These are phyloP conservation scores for Aspergillus fructus DNA, from an alignment of 2,329 filamentous ascomycete species.

Conservation along the genomic window DNA sequence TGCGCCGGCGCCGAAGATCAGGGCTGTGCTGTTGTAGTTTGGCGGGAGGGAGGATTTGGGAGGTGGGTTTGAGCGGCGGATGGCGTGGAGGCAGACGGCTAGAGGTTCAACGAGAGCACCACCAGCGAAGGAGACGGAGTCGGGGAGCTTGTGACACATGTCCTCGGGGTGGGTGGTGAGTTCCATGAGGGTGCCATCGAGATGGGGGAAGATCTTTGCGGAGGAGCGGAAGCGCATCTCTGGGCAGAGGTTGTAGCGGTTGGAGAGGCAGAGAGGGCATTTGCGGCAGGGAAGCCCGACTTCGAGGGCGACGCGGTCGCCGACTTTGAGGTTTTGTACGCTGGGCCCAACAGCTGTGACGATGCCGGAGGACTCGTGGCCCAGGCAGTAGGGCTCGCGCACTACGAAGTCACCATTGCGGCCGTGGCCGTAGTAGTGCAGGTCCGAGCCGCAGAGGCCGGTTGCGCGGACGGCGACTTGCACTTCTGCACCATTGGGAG, in stretches of 20 bases:
- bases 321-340: conserved; percentile 63
- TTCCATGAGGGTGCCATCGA: conserved; percentile 64
- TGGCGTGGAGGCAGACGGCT: conserved; percentile 61
- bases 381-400: conserved; percentile 76
- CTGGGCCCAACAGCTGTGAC: conserved; percentile 68
- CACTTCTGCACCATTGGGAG: conserved; percentile 55
- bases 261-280: conserved; percentile 56
- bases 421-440: conserved; percentile 85
- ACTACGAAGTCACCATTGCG: conserved; percentile 85
- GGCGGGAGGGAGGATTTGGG: conserved; percentile 30
- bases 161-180: conserved; percentile 61
- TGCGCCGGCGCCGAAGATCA: conserved; percentile 62
- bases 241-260: conserved; percentile 62
- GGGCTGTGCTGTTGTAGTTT: conserved; percentile 46
- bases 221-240: conserved; percentile 58
- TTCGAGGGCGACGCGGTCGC: conserved; percentile 89
- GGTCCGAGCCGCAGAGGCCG: conserved; percentile 69
- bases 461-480: conserved; percentile 65
- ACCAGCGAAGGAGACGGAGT: conserved; percentile 53
- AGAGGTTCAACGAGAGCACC: conserved; percentile 62
- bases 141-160: conserved; percentile 60
- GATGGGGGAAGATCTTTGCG: conserved; percentile 60
- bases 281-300: conserved; percentile 80
- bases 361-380: conserved; percentile 75
- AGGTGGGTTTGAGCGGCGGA: conserved; percentile 54